Evolutionary conservation across 2,329 filamentous ascomycete genomes (phyloP), one percentile per base, ranked within the genome.

Genomic region (Microcyclospora tardicrescens): DNA sequence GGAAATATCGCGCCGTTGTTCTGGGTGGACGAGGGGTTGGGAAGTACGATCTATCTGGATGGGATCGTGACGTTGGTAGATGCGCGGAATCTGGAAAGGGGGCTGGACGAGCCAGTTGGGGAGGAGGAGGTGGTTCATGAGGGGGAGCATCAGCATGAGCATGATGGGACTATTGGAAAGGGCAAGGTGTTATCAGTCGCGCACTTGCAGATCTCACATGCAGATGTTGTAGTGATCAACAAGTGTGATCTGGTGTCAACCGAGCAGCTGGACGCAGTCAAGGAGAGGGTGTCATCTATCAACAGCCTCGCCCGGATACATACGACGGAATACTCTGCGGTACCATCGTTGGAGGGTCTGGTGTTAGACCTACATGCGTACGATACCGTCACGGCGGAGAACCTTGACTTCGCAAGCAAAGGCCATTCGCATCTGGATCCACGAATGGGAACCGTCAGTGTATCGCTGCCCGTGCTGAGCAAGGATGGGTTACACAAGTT

Each of bases 51-150:
- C 52, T 98, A 93, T 60, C 75, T 98, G 0, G 91, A 98, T 56
- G 91, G 91, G 2, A 94, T 98, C 40, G 87, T 96, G 34, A 96
- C 91, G 0, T 68, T 98, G 1, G 84, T 98, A 14, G 91, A 98
- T 59, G 89, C 87, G 27, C 93, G 91, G 64, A 95, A 96, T 53
- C 82, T 98, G 15, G 60, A 93, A 3, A 77, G 72, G 46, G 84
- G 77, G 51, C 71, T 98, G 2, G 84, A 95, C 46, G 84, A 93
- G 40, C 63, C 61, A 1, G 50, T 51, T 0, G 48, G 43, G 40
- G 60, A 42, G 45, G 63, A 52, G 33, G 42, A 37, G 28, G 53
- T 44, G 4, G 16, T 32, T 5, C 5, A 32, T 15, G 38, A 34
- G 9, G 32, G 33, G 4, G 37, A 34, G 10, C 34, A 48, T 10